Conservation (phyloP, 108 stramenopile genomes). For the Schizochytrium sp. region DNA sequence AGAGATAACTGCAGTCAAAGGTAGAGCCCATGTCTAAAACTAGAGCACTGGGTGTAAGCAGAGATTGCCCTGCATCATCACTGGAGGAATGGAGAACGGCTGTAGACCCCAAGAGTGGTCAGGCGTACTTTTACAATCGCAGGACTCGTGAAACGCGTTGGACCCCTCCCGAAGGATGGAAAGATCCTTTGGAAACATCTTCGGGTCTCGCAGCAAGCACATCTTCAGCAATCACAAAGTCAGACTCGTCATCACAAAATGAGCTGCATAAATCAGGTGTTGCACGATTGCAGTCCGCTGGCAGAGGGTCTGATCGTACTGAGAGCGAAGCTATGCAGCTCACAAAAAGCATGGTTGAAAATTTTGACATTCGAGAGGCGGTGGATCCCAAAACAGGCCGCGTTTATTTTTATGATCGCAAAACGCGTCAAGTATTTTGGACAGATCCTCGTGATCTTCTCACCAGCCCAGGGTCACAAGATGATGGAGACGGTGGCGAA, state of each 20-base stretch:
- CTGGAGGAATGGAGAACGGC: slow-evolving; percentile 15
- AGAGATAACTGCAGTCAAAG: too few species aligned
- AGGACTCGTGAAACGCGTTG: slow-evolving; percentile 50
- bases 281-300: neutral
- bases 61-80: neutral
- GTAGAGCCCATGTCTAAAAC: too few species aligned
- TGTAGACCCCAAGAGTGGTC: slow-evolving; percentile 34
- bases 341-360: neutral
- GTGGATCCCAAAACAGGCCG: slow-evolving; percentile 47
- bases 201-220: neutral
- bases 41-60: too few species aligned
- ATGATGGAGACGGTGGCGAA: too few species aligned
- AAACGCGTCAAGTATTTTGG: slow-evolving; percentile 47
- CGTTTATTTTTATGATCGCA: slow-evolving; percentile 41
- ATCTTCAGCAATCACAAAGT: neutral
- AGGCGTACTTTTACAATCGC: slow-evolving; percentile 33
- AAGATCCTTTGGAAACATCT: neutral
- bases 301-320: neutral
- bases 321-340: neutral
- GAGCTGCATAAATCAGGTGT: neutral
- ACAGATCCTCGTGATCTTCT: neutral
- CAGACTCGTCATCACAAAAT: neutral
- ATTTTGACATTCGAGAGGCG: slow-evolving; percentile 44
- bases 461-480: too few species aligned
- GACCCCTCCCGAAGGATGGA: slow-evolving; percentile 10